Base-by-base conservation (phyloP, 1,284 basidiomycete species). In the Hemileia vastatrix region DNA sequence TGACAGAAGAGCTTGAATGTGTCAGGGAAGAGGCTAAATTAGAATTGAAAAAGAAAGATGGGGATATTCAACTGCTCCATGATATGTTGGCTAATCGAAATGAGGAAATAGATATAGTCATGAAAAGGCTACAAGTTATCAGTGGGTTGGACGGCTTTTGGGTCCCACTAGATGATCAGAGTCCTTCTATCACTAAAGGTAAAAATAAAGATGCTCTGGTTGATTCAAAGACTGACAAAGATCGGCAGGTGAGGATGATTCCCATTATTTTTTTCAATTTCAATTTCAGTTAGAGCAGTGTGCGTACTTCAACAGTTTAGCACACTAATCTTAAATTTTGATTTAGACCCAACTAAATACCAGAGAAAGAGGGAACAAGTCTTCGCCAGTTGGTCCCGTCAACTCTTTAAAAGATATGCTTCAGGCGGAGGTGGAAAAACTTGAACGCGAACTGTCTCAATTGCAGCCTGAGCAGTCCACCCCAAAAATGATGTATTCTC, bases 141-240 rank as follows among this genome's bases (percentile, higher is more conserved):
- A 62, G 54, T 51, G 59, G 59, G 11, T 33, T 62, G 18, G 51
- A 62, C 40, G 59, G 59, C 40, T 62, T 62, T 24, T 62, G 55
- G 11, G 52, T 62, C 15, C 59, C 43, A n/a, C 13, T 51, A 6
- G 57, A 52, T n/a, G 50, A 52, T 23, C 50, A 60, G 2, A 21
- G 32, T 1, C 11, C 48, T 2, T 15, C n/a, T 18, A n/a, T 15
- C 43, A 15, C 19, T 44, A 44, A 15, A 3, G 15, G 19, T 4
- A 2, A 44, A 44, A 18, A 44, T 44, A 44, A 15, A 18, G 4
- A 15, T 15, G 43, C 13, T 44, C 43, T 44, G 43, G 43, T 44
- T 4, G 2, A 18, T 18, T 44, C n/a, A n/a, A n/a, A n/a, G n/a
- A n/a, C n/a, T n/a, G n/a, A n/a, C n/a, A n/a, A n/a, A n/a, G n/a